These are phyloP conservation scores for Chytridiales sp. DNA, from an alignment of 371 early-diverging fungal species.

Conservation along the genomic window DNA sequence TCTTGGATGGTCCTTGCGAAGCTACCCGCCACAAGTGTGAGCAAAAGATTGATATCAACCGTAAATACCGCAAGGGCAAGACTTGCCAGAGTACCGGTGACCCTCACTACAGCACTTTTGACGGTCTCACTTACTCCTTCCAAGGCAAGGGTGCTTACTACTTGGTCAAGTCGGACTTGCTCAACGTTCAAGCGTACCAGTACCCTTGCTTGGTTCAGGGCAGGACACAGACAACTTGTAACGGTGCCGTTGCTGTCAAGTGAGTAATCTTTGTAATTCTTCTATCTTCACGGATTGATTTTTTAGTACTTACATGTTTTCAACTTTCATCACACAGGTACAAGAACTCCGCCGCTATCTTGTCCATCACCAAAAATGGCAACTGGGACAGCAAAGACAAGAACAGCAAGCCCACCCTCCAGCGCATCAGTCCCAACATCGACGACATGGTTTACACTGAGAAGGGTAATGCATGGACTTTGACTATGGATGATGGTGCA, in stretches of 20 bases:
- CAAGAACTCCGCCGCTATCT: conserved; percentile 7
- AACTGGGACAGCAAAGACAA: not conserved
- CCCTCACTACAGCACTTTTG: conserved; percentile 20
- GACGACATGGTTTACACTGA: conserved; percentile 12
- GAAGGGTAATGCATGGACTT: not conserved
- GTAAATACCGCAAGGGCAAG: not conserved
- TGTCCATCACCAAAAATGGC: conserved; percentile 6
- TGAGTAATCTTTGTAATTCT: conserved; percentile 6
- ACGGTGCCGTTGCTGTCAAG: conserved; percentile 6
- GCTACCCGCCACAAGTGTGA: not conserved
- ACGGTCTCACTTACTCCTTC: not conserved
- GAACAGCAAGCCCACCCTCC: conserved; percentile 8
- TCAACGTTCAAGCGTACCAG: conserved; percentile 21
- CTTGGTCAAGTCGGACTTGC: conserved; percentile 14
- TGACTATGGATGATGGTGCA: not conserved
- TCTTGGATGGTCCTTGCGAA: conserved; percentile 20
- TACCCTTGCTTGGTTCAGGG: conserved; percentile 13
- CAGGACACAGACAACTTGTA: not conserved
- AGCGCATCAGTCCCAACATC: not conserved
- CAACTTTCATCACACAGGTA: not conserved
- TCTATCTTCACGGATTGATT: not conserved
- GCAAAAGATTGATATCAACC: not conserved
- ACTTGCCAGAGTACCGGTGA: conserved; percentile 18
- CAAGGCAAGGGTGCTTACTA: conserved; percentile 14
- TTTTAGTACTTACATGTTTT: not conserved